Conservation (phyloP, 768 basidiomycete species). For the Chalciporus pseudorubinellus region DNA sequence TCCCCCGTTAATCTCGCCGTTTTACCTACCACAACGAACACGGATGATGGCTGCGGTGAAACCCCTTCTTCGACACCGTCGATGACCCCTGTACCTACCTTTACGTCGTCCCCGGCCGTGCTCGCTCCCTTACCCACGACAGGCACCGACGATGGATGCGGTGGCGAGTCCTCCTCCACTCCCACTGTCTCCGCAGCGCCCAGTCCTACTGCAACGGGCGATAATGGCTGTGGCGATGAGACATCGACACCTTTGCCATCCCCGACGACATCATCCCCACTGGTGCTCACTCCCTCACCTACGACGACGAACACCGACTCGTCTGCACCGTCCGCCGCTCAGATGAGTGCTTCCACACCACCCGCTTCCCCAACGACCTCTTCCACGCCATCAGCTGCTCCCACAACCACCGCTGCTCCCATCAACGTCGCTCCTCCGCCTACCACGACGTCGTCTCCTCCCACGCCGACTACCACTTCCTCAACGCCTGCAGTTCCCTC, state of each 20-base stretch:
- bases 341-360: slow-evolving; percentile 4
- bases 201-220: slow-evolving; percentile 15
- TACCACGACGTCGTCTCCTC: not conserved
- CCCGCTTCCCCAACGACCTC: not conserved
- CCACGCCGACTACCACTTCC: not conserved
- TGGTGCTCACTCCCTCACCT: slow-evolving; percentile 3
- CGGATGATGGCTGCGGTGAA: not conserved
- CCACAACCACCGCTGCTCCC: not conserved
- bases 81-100: not conserved
- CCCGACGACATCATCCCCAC: slow-evolving; percentile 9
- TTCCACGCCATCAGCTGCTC: not conserved
- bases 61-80: not conserved
- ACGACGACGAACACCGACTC: slow-evolving; percentile 9
- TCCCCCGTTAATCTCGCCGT: not conserved
- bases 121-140: not conserved
- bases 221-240: slow-evolving; percentile 36
- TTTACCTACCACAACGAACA: not conserved
- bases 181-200: not conserved
- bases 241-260: slow-evolving; percentile 12
- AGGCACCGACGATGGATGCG: not conserved
- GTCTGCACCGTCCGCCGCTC: slow-evolving; percentile 5
- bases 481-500: not conserved
- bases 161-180: not conserved
- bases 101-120: not conserved
- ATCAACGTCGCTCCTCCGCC: not conserved